phyloP scores from a whole-genome alignment of 352 stramenopile species.

The Plasmopara viticola region DNA sequence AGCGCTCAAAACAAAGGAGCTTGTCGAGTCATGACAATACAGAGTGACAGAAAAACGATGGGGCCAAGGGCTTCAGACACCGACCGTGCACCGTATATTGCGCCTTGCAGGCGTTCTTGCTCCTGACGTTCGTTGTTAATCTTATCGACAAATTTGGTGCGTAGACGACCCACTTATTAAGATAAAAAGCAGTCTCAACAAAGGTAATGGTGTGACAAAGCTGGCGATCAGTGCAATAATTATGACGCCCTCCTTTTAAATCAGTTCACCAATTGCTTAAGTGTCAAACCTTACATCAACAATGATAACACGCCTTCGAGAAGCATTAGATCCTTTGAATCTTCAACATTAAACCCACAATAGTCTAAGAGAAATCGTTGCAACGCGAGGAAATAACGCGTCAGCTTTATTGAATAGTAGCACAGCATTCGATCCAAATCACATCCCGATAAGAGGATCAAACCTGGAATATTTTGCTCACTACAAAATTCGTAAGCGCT shows the following conservation, averaged over 20 bases:
- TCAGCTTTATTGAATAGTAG: too few species aligned
- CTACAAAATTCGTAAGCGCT: slow-evolving; percentile 62
- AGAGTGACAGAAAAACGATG: slow-evolving; percentile 60
- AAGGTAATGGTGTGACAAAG: slow-evolving; percentile 39
- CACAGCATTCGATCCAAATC: slow-evolving; percentile 2
- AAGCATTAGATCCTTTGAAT: slow-evolving; percentile 58
- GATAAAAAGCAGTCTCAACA: slow-evolving; percentile 44
- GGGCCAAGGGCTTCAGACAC: slow-evolving; percentile 61
- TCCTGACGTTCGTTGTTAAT: slow-evolving; percentile 30
- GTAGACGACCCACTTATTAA: slow-evolving; percentile 60
- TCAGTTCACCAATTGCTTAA: slow-evolving; percentile 53
- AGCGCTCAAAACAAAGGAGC: slow-evolving; percentile 38
- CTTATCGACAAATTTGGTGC: slow-evolving; percentile 24
- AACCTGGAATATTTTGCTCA: slow-evolving; percentile 55
- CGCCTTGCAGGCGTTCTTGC: slow-evolving; percentile 65
- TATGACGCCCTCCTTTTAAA: slow-evolving; percentile 66
- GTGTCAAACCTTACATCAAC: slow-evolving; percentile 46
- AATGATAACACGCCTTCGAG: slow-evolving; percentile 49
- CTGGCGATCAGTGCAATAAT: slow-evolving; percentile 42
- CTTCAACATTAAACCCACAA: slow-evolving; percentile 69
- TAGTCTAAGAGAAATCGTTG: slow-evolving; percentile 28
- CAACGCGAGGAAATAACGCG: neutral
- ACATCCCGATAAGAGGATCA: slow-evolving; percentile 75
- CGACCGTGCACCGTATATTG: slow-evolving; percentile 61
- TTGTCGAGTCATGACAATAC: slow-evolving; percentile 43